Base-by-base conservation (phyloP, 2,329 filamentous ascomycete species). In the Calonectria naviculata region DNA sequence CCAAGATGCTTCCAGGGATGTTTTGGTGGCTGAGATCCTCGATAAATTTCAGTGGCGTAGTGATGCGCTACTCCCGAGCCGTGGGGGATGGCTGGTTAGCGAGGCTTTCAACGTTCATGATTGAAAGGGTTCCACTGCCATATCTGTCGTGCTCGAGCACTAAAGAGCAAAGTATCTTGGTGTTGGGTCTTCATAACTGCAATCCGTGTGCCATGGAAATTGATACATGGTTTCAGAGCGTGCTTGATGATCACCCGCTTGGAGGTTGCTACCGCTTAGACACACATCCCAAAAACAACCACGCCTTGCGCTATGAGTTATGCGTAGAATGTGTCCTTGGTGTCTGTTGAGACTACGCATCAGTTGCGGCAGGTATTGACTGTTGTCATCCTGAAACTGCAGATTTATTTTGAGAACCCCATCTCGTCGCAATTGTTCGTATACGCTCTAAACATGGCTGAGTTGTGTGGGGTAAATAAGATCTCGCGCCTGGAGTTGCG, bases 261-360 rank as follows among this genome's bases (percentile, higher is more conserved):
- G 80, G 58, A 80, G 81, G 28, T 31, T 77, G 15, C 52, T 67
- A 12, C 67, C 54, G 46, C 72, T 79, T 3, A 83, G 84, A 1
- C 81, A 81, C 3, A 85, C 79, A 52, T 86, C 84, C 84, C 84
- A 86, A 71, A 86, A 86, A 84, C 84, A 86, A 5, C 84, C 84
- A 5, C 80, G 79, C 0, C 75, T 80, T 1, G 84, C 83, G 68
- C 83, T 85, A 70, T 86, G 84, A 0, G 80, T 71, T 21, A 85
- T 84, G 4, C 84, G 84, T 0, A 85, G 78, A 2, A 74, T 74
- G 58, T 86, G 84, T 0, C 78, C 77, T 28, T 83, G 79, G 12
- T 79, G 15, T 5, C 72, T 49, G 67, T 85, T 77, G 1, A 86
- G 80, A 21, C 75, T 80, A 3, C 70, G 21, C 15, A 85, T 69